Evolutionary conservation across 352 stramenopile species (phyloP), one percentile per base, ranked within the genome.

Genomic region (Lagenidium giganteum): DNA sequence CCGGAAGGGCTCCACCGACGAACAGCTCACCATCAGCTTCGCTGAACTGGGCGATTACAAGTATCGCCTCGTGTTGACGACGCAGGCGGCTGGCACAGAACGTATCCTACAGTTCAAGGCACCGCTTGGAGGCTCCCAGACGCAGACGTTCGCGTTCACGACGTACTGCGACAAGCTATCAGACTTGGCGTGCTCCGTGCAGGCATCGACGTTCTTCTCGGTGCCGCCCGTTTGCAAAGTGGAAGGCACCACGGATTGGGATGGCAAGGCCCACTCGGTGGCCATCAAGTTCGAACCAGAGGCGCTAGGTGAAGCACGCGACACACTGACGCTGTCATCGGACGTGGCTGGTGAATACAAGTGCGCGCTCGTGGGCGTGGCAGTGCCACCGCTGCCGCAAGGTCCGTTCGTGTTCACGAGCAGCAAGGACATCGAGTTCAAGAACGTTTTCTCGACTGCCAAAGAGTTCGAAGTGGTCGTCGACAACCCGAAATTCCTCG

Each of bases 261-360:
- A 94, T 13, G 89, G 88, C 13, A 66, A 64, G 23, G 46, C 52
- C 6, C 64, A 77, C 26, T 67, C 57, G 0, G 57, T 97, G 14
- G 50, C 64, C 3, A 50, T 97, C 21, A 79, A 72, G 24, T 97
- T 97, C 47, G 87, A 97, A 51, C 90, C 90, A 4, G 82, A 95
- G 47, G 74, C 67, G 7, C 73, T 96, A 3, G 90, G 90, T 6
- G 87, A 93, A 8, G 70, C 96, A 17, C 67, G 57, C 24, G 88
- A 96, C 49, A 85, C 64, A 13, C 57, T 97, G 0, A 59, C 76
- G 2, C 40, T 97, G 1, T 57, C 50, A 14, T 84, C 76, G 5
- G 64, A 78, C 21, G 57, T 39, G 1, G 67, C 83, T 7, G 89
- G 87, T 4, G 82, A 93, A 37, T 96, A 96, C 61, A 78, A 68